These are phyloP conservation scores for Fomes fomentarius DNA, from an alignment of 1,284 basidiomycete species.

Conservation along the genomic window DNA sequence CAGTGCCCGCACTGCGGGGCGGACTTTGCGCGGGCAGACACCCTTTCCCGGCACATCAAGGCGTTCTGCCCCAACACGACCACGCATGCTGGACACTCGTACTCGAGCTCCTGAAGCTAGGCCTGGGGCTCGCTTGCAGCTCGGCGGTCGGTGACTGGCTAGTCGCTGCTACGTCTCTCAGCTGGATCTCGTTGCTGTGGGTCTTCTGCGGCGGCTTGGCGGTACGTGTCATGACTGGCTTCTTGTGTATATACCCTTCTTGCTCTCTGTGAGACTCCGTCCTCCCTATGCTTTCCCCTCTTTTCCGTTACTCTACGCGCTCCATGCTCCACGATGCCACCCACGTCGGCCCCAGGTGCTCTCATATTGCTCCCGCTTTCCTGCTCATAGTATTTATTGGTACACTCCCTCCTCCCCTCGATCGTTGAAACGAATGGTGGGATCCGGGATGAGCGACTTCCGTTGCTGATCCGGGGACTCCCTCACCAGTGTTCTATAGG, in stretches of 20 bases:
- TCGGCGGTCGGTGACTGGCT: not conserved
- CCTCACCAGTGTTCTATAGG: not conserved
- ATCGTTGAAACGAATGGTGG: too few species aligned
- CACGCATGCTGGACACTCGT: not conserved
- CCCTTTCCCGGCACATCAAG: constrained; percentile 28
- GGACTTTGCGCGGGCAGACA: constrained; percentile 27
- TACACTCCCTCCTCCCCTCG: not conserved
- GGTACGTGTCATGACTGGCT: not conserved
- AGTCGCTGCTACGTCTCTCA: constrained; percentile 3
- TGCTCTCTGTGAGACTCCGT: not conserved
- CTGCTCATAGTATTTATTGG: constrained; percentile 1
- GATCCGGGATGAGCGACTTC: too few species aligned
- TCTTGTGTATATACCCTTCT: constrained; percentile 2
- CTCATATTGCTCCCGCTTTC: not conserved
- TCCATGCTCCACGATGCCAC: not conserved
- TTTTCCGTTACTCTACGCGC: constrained; percentile 2
- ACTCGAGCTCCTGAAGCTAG: constrained; percentile 5
- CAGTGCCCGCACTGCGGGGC: constrained; percentile 26
- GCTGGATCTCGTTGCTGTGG: constrained; percentile 4
- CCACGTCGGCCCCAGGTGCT: not conserved
- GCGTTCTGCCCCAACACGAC: constrained; percentile 22
- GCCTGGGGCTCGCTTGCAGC: constrained; percentile 1
- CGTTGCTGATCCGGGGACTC: too few species aligned
- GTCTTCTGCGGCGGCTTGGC: constrained; percentile 3
- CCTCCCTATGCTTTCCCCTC: not conserved